Evolutionary conservation across 2,329 filamentous ascomycete species (phyloP), one percentile per base, ranked within the genome.

Genomic region (Helotiales sp.): DNA sequence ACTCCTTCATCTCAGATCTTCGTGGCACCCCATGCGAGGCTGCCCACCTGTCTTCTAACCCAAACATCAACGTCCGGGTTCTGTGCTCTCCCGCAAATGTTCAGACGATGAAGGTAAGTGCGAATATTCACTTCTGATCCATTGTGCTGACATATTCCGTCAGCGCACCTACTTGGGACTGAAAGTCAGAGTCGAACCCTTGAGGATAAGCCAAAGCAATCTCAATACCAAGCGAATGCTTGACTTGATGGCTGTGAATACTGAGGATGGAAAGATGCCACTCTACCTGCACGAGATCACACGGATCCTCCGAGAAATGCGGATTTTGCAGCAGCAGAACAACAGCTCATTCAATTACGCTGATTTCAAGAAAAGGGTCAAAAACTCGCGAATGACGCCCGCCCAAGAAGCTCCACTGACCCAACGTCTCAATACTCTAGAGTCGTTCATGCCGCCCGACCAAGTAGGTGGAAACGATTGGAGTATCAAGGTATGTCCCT

Each of bases 351-450:
- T 88, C 61, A 72, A 84, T 58, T 87, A 87, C 68, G 45, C 55
- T 0, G 67, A 72, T 0, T 86, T 87, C 74, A 81, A 78, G 54
- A 20, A 28, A 5, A 28, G 47, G 0, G 70, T 78, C 1, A 72
- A 85, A 0, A 68, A 76, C 0, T 28, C 63, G 0, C 78, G 82
- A 26, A 79, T 91, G 22, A 79, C 80, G 0, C 71, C 76, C 0
- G 78, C 75, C 1, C 90, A 93, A 73, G 75, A 77, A 0, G 80
- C 74, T 0, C 86, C 89, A 0, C 78, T 95, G 1, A 77, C 82
- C 0, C 84, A 89, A 75, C 84, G 90, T 0, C 79, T 93, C 1
- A 82, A 87, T 6, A 82, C 89, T 0, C 79, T 93, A 0, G 87
- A 92, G 72, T 88, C 85, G 15, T 92, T 91, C 76, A 83, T 92